phyloP scores from a whole-genome alignment of 2,329 filamentous ascomycete genomes.

The Fragosphaeria purpurea region DNA sequence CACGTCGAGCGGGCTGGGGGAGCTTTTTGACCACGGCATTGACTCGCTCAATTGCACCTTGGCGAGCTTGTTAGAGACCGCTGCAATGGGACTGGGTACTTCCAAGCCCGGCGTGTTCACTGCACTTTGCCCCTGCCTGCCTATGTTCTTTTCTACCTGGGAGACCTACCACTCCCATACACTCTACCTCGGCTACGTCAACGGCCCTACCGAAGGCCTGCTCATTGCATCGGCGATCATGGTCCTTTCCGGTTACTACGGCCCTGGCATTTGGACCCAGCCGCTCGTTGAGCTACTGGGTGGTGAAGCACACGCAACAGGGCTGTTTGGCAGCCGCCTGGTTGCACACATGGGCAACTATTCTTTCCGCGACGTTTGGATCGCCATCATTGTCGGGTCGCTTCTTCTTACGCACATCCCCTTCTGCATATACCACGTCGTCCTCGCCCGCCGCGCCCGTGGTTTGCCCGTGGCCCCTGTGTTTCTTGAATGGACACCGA shows the following conservation, averaged over 20 bases:
- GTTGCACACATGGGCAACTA: constrained; percentile 55
- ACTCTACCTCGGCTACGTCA: constrained; percentile 90
- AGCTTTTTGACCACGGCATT: constrained; percentile 97
- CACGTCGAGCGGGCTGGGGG: constrained; percentile 86
- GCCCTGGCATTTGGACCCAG: constrained; percentile 76
- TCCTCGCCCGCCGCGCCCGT: constrained; percentile 60
- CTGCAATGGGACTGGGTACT: constrained; percentile 82
- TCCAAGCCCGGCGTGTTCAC: constrained; percentile 83
- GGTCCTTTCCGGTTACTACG: constrained; percentile 77
- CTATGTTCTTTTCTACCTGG: constrained; percentile 99
- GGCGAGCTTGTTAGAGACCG: constrained; percentile 80
- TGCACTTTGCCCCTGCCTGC: constrained; percentile 77
- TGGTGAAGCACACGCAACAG: constrained; percentile 21
- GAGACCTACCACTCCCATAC: constrained; percentile 99
- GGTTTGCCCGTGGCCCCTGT: constrained; percentile 69
- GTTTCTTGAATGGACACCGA: constrained; percentile 89
- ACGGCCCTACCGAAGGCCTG: constrained; percentile 91
- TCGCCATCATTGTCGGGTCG: constrained; percentile 56
- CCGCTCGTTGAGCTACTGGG: constrained; percentile 63
- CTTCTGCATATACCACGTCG: constrained; percentile 80
- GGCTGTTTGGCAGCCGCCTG: constrained; percentile 34
- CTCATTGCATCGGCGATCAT: constrained; percentile 82
- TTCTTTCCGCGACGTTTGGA: constrained; percentile 82
- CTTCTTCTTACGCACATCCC: constrained; percentile 70
- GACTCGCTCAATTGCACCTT: constrained; percentile 96